Percentiles rank a stretch among this genome's conserved stretches.
These are phyloP conservation scores for Dispira parvispora DNA, from an alignment of 192 early-diverging fungal genomes.

Conservation along the genomic window DNA sequence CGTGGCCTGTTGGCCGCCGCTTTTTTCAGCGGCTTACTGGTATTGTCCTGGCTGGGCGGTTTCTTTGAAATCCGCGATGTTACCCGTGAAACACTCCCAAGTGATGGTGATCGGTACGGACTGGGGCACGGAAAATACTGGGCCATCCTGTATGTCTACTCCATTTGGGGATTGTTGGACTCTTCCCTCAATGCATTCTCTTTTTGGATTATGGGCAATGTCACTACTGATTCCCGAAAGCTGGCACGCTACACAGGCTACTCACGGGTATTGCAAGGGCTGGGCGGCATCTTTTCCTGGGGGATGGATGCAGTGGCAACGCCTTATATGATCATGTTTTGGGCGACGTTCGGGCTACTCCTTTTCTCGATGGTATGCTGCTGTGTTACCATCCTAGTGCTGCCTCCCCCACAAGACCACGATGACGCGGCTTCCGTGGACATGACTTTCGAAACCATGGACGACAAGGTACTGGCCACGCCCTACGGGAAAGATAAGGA, in stretches of 20 bases:
- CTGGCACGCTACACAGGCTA: slow-evolving; percentile 2
- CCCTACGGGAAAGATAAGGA: too few relatives aligned
- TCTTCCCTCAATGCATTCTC: slow-evolving; percentile 1
- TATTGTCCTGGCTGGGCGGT: slow-evolving; percentile 7
- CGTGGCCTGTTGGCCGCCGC: neutral
- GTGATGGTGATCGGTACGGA: neutral
- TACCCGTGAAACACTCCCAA: neutral
- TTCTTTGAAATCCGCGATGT: neutral
- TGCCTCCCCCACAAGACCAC: neutral
- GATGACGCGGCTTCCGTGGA: neutral
- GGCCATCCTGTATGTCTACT: slow-evolving; percentile 3
- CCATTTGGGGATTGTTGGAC: slow-evolving; percentile 6
- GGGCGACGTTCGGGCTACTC: neutral
- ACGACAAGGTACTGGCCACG: neutral
- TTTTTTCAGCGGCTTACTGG: neutral
- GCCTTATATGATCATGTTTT: neutral
- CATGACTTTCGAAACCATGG: neutral
- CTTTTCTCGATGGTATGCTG: neutral
- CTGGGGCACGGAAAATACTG: neutral
- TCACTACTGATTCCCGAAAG: neutral
- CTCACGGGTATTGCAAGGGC: neutral
- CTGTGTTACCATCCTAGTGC: neutral
- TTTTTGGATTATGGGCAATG: slow-evolving; percentile 2
- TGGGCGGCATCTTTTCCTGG: slow-evolving; percentile 4
- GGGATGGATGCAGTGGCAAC: neutral